Percentiles rank a stretch among this genome's conserved stretches.
Evolutionary conservation across 768 basidiomycete species (phyloP).

Genomic region (Lactifluus piperatus): DNA sequence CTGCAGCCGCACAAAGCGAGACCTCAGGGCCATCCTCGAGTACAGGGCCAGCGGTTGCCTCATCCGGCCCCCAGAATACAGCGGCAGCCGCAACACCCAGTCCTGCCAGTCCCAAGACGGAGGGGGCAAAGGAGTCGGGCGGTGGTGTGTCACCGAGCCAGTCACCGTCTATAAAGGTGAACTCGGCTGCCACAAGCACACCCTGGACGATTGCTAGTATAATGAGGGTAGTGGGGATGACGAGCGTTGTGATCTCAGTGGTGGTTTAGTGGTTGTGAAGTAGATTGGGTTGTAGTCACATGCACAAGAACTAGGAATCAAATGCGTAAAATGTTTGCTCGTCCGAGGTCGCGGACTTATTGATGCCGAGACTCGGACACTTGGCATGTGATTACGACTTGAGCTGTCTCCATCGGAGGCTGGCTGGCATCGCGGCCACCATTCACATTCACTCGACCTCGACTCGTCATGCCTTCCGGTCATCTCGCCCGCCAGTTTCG

Average conservation of each 20-base stretch:
- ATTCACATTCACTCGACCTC: not conserved
- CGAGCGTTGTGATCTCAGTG: slow-evolving; percentile 39
- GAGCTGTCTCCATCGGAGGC: not conserved
- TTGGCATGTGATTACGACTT: slow-evolving; percentile 13
- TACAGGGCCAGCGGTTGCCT: not conserved
- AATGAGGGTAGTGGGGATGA: slow-evolving; percentile 41
- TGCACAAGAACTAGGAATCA: not conserved
- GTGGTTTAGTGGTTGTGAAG: slow-evolving; percentile 23
- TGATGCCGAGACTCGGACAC: no score
- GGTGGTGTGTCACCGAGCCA: slow-evolving; percentile 18
- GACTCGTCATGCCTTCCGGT: slow-evolving; percentile 9
- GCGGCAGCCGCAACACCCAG: not conserved
- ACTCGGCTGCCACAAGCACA: slow-evolving; percentile 28
- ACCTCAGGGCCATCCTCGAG: not conserved
- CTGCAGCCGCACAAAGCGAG: not conserved
- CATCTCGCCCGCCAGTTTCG: slow-evolving; percentile 65
- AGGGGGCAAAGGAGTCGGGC: not conserved
- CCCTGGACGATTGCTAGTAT: slow-evolving; percentile 33
- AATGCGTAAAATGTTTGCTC: not conserved
- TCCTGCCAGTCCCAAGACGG: slow-evolving; percentile 1
- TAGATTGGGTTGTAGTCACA: not conserved
- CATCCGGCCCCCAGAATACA: not conserved
- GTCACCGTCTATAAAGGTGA: slow-evolving; percentile 22
- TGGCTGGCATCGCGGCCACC: not conserved
- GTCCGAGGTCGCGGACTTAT: no score